These are phyloP conservation scores for Diaporthe caulivora DNA, from an alignment of 2,329 filamentous ascomycete genomes.

Conservation along the genomic window DNA sequence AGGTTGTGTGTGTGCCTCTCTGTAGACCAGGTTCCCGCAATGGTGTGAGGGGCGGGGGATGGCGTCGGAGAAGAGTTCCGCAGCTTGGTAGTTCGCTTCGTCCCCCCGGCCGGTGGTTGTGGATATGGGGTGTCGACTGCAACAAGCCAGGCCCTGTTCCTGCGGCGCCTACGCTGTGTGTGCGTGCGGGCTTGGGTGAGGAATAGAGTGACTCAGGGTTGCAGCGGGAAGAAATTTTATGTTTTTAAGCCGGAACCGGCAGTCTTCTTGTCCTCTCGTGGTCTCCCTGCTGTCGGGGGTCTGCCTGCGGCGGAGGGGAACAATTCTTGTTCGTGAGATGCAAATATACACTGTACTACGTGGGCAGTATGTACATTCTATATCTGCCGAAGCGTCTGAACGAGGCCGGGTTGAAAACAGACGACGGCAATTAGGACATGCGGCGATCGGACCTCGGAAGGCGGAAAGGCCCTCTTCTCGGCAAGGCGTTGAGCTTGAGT, in stretches of 20 bases:
- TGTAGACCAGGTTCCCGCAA: conserved; percentile 12
- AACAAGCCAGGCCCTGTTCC: conserved; percentile 4
- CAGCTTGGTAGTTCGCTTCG: conserved; percentile 28
- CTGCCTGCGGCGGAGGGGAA: neutral
- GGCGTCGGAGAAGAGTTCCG: conserved; percentile 9
- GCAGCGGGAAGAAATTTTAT: conserved; percentile 4
- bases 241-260: neutral
- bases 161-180: neutral
- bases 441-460: conserved; percentile 12
- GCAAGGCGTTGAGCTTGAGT: neutral
- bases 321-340: neutral
- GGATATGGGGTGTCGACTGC: neutral
- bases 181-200: neutral
- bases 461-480: conserved; percentile 11
- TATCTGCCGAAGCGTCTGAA: neutral
- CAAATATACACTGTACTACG: neutral
- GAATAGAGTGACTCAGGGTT: conserved; percentile 2
- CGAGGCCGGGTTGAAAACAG: neutral
- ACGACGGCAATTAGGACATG: conserved; percentile 18
- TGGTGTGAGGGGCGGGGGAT: conserved; percentile 2
- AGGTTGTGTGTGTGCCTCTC: neutral
- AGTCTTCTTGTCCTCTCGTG: neutral
- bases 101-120: conserved; percentile 15
- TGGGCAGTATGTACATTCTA: neutral
- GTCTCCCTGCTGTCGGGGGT: neutral